Base-by-base conservation (phyloP, 1,139 yeast genomes). In the Candida pseudocylindracea region DNA sequence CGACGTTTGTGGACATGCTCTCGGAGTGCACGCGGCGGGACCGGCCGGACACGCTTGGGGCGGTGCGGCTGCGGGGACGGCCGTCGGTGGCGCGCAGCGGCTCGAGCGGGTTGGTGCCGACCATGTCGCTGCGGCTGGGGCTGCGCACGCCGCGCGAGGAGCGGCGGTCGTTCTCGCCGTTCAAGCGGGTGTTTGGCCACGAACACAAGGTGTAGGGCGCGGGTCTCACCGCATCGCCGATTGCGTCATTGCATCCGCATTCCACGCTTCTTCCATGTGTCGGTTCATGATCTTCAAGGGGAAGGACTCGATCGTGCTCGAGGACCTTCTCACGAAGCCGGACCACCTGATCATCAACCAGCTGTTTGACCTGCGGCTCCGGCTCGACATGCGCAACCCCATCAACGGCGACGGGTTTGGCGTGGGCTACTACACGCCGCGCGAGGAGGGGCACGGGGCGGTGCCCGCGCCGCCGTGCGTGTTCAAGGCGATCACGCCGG, bases 391-490 rank as follows among this genome's bases (percentile, higher is more conserved):
- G 60, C 63, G 73, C 40, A 70, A 93, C 36, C 96, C 98, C 4
- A 81, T 88, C 41, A 88, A 88, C 48, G 98, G 98, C 30, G 98
- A 88, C 51, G 98, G 98, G 2, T 88, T 88, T 50, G 98, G 98
- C 1, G 92, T 88, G 8, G 96, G 96, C 1, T 88, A 88, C 54
- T 88, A 88, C 47, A 64, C 79, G 2, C 56, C 72, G 7, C 76
- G 70, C 24, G 48, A 55, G 30, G 45, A 48, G 35, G 7, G 4
- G 8, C 20, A 12, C 7, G 20, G 20, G 20, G 4, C 20, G 20
- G 20, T 15, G 20, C 20, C 20, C 6, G 20, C 20, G 6, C 20
- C 20, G 20, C 54, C 59, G 8, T 79, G 92, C 46, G 65, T 83
- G 2, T 88, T 79, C 56, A 75, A 81, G 44, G 95, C 96, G 12